Base-by-base conservation (phyloP, 257 asterid genomes). In the Datura wrightii region DNA sequence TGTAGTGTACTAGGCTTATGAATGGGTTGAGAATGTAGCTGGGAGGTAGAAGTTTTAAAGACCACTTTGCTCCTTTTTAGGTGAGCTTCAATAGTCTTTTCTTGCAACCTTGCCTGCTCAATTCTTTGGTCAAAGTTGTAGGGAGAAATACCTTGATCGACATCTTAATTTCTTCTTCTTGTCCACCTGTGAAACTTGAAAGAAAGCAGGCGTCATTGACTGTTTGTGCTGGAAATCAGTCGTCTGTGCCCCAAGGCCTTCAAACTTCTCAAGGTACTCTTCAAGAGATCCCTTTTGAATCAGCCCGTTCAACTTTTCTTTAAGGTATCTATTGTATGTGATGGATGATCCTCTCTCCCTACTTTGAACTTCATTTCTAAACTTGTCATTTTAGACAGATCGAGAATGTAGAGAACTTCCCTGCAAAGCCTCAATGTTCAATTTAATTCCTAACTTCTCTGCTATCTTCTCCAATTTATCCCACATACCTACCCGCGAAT, bases 111-210 rank as follows among this genome's bases (percentile, higher is more conserved):
- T 42, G 56, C 55, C 37, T 41, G 55, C 79, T 71, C 7, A 42
- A 71, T 10, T 71, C 55, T n/a, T 18, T 71, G 37, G 55, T 71
- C 56, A 71, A 71, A 71, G 54, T 71, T 16, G 18, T 42, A n/a
- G 55, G 55, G 14, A 5, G 14, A 71, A 71, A 18, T 70, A 42
- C 54, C 79, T 15, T 42, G 5, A 71, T n/a, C 18, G 56, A 44
- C 79, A 71, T 44, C 79, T 18, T 42, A n/a, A 42, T 42, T 44
- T 71, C 79, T 42, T 18, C 54, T n/a, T 71, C 10, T n/a, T 42
- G 37, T 42, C 79, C 55, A 71, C 15, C 18, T 71, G 55, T 71
- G 79, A 44, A 71, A 42, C 79, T 71, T 70, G 79, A 70, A 42
- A 71, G 37, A 10, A 42, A 44, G 55, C 19, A 71, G 55, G 55